Evolutionary conservation across 140 eudicot species (phyloP).

Genomic region (Bidens hawaiensis): DNA sequence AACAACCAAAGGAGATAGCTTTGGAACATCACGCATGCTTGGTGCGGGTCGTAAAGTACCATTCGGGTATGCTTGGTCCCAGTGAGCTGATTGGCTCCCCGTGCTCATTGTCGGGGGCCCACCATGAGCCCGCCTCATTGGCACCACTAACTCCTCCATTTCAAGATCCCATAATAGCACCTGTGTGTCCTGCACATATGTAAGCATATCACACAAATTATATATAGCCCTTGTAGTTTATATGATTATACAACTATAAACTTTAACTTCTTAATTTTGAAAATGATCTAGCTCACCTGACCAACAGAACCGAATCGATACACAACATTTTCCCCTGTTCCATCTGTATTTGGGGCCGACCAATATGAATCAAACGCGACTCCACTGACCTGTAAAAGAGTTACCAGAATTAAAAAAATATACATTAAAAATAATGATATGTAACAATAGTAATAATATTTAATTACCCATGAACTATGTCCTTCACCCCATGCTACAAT

Average conservation of each 20-base stretch:
- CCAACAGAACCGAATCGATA: constrained; percentile 99
- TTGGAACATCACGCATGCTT: constrained; percentile 89
- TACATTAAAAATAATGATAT: too few species aligned
- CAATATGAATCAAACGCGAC: constrained; percentile 97
- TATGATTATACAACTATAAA: too few species aligned
- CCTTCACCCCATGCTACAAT: constrained; percentile 99
- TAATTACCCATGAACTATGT: constrained; percentile 96
- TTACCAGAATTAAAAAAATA: too few species aligned
- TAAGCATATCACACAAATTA: neutral
- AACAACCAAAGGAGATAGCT: constrained; percentile 80
- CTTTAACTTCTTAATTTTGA: neutral
- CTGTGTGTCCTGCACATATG: constrained; percentile 64
- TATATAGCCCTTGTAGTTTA: neutral
- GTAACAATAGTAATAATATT: neutral
- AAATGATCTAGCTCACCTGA: constrained; percentile 50
- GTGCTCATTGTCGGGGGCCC: constrained; percentile 91
- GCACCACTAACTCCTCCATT: constrained; percentile 91
- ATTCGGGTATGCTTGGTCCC: constrained; percentile 62
- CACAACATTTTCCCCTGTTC: constrained; percentile 69
- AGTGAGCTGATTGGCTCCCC: constrained; percentile 81
- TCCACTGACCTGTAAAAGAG: constrained; percentile 82
- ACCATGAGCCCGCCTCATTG: constrained; percentile 83
- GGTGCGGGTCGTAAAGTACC: constrained; percentile 90
- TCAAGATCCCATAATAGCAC: constrained; percentile 87
- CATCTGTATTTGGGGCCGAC: constrained; percentile 82